Conservation (phyloP, 305 asterid genomes). For the Rubia balearica region DNA sequence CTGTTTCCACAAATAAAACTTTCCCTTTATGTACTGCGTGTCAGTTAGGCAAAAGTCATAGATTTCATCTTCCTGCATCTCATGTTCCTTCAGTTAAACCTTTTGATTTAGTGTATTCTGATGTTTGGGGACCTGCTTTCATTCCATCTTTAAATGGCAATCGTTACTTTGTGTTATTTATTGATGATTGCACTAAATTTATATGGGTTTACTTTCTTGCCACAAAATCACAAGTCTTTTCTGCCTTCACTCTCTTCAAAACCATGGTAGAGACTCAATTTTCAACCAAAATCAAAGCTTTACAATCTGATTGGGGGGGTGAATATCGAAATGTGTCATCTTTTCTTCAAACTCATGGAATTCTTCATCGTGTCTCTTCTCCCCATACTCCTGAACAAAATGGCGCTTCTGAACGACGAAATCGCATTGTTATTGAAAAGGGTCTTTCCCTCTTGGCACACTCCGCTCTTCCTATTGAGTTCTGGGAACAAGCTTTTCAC, state of each 20-base stretch:
- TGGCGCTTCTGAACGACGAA: background rate
- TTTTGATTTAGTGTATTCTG: background rate
- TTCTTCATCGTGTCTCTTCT: background rate
- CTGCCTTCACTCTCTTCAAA: background rate
- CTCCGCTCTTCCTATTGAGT: background rate
- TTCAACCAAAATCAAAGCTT: background rate
- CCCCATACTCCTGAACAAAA: background rate
- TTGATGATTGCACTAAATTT: background rate
- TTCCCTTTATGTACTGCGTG: background rate
- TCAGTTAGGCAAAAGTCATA: background rate
- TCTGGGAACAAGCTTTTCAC: background rate
- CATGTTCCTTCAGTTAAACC: background rate
- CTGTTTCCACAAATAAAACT: background rate
- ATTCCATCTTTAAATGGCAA: background rate
- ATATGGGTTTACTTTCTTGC: background rate
- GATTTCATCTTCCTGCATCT: background rate
- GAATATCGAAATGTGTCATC: background rate
- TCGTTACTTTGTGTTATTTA: background rate
- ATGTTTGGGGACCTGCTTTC: background rate
- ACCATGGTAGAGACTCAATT: background rate
- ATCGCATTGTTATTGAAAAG: background rate
- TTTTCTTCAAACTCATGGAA: background rate
- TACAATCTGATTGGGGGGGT: background rate
- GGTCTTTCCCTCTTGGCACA: background rate
- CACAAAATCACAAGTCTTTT: background rate